Evolutionary conservation across 331 rosid genomes (phyloP).

Genomic region (Spiraea crenata): DNA sequence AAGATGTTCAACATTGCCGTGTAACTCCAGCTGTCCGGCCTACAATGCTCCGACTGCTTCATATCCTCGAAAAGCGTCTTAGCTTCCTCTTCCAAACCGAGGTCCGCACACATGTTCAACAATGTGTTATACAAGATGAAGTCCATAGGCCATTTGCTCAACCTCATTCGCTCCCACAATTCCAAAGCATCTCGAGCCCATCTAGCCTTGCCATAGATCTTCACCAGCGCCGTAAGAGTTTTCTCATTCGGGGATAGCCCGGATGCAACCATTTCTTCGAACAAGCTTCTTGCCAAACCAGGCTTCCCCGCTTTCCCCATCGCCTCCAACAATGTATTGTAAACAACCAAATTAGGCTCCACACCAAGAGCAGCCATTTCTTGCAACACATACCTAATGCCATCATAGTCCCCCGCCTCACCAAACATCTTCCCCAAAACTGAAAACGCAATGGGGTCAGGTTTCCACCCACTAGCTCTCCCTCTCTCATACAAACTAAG

Average conservation of each 20-base stretch:
- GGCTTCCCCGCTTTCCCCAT: slow-evolving; percentile 98
- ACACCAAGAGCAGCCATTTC: slow-evolving; percentile 80
- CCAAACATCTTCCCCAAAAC: slow-evolving; percentile 97
- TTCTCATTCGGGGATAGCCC: slow-evolving; percentile 80
- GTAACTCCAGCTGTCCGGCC: slow-evolving; percentile 88
- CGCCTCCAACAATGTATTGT: slow-evolving; percentile 90
- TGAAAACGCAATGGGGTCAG: slow-evolving; percentile 71
- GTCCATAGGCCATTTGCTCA: slow-evolving; percentile 82
- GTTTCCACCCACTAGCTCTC: slow-evolving; percentile 93
- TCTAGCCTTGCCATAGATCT: slow-evolving; percentile 93
- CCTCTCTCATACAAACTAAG: slow-evolving; percentile 81
- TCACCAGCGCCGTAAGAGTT: slow-evolving; percentile 73
- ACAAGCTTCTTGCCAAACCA: slow-evolving; percentile 78
- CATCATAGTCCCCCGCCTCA: slow-evolving; percentile 90
- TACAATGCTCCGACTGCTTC: slow-evolving; percentile 56
- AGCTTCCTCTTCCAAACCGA: slow-evolving; percentile 86
- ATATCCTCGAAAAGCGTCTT: slow-evolving; percentile 76
- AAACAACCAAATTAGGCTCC: slow-evolving; percentile 84
- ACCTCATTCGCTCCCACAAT: slow-evolving; percentile 76
- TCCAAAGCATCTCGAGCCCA: slow-evolving; percentile 87
- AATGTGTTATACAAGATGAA: slow-evolving; percentile 77
- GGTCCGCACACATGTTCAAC: slow-evolving; percentile 95
- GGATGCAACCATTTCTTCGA: slow-evolving; percentile 73
- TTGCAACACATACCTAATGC: slow-evolving; percentile 75
- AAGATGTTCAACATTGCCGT: slow-evolving; percentile 89